Percentiles rank a stretch among this genome's conserved stretches.
These are phyloP conservation scores for Cocos nucifera DNA, from an alignment of 176 grass and related monocot species.

Conservation along the genomic window DNA sequence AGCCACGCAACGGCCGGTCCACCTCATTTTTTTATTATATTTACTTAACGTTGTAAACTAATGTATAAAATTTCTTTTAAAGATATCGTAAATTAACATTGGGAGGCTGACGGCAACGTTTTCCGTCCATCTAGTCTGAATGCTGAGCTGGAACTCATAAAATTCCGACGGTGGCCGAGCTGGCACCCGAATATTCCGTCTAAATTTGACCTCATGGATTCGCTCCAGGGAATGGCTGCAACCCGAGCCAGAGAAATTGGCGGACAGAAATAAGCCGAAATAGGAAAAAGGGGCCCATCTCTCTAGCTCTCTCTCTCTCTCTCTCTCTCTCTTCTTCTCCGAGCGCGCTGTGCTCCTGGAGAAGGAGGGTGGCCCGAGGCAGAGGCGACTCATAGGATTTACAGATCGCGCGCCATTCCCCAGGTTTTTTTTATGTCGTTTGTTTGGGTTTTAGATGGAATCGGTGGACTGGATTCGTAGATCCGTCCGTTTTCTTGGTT, in stretches of 20 bases:
- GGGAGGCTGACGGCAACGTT: too few species aligned
- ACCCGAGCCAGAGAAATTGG: constrained; percentile 30
- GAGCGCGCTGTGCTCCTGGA: constrained; percentile 16
- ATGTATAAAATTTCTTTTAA: too few species aligned
- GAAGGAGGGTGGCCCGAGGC: not conserved
- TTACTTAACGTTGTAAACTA: too few species aligned
- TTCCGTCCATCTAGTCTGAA: too few species aligned
- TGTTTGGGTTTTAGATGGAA: too few species aligned
- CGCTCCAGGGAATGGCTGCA: not conserved
- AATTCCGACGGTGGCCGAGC: constrained; percentile 1
- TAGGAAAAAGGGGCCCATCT: too few species aligned
- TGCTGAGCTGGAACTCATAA: too few species aligned
- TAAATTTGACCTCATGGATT: not conserved
- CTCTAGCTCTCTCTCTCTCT: not conserved
- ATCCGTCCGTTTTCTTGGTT: not conserved
- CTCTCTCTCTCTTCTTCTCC: constrained; percentile 10
- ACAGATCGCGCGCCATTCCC: not conserved
- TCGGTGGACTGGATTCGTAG: not conserved
- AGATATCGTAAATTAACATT: too few species aligned
- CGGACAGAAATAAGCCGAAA: constrained; percentile 17
- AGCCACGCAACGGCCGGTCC: too few species aligned
- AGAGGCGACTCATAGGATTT: not conserved
- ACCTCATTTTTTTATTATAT: too few species aligned
- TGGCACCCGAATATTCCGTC: constrained; percentile 19
- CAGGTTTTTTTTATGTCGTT: not conserved